Percentiles rank a stretch among this genome's conserved stretches.
phyloP scores from a whole-genome alignment of 2,329 filamentous ascomycete genomes.

The Daldinia eschscholtzii region DNA sequence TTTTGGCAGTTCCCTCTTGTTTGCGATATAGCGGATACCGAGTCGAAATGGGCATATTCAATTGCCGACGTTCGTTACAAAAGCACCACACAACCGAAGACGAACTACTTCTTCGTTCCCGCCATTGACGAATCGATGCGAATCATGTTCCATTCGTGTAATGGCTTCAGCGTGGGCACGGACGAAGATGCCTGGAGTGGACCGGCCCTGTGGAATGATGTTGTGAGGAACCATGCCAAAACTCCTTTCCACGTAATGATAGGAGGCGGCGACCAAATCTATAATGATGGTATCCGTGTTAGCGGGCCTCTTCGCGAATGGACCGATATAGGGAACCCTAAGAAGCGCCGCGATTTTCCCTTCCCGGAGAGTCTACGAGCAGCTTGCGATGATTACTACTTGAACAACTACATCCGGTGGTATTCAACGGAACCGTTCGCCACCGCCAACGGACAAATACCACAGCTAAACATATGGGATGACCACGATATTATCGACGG shows the following conservation, averaged over 20 bases:
- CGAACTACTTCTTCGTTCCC: slow-evolving; percentile 86
- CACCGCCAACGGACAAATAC: slow-evolving; percentile 88
- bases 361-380: slow-evolving; percentile 84
- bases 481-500: slow-evolving; percentile 96
- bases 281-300: slow-evolving; percentile 93
- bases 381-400: slow-evolving; percentile 90
- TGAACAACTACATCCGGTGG: slow-evolving; percentile 89
- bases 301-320: slow-evolving; percentile 84
- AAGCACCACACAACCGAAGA: slow-evolving; percentile 66
- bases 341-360: slow-evolving; percentile 81
- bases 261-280: slow-evolving; percentile 95
- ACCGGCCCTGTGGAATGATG: slow-evolving; percentile 95
- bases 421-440: slow-evolving; percentile 88
- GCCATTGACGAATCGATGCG: slow-evolving; percentile 90
- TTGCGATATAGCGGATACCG: slow-evolving; percentile 77
- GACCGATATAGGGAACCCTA: slow-evolving; percentile 85
- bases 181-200: slow-evolving; percentile 84
- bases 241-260: slow-evolving; percentile 95
- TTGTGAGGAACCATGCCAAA: slow-evolving; percentile 82
- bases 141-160: slow-evolving; percentile 98
- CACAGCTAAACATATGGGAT: slow-evolving; percentile 98
- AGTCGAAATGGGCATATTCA: slow-evolving; percentile 83
- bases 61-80: slow-evolving; percentile 75
- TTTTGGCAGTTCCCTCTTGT: slow-evolving; percentile 94
- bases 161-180: slow-evolving; percentile 89